Conservation (phyloP, 108 stramenopile species). For the Skeletonema tropicum region DNA sequence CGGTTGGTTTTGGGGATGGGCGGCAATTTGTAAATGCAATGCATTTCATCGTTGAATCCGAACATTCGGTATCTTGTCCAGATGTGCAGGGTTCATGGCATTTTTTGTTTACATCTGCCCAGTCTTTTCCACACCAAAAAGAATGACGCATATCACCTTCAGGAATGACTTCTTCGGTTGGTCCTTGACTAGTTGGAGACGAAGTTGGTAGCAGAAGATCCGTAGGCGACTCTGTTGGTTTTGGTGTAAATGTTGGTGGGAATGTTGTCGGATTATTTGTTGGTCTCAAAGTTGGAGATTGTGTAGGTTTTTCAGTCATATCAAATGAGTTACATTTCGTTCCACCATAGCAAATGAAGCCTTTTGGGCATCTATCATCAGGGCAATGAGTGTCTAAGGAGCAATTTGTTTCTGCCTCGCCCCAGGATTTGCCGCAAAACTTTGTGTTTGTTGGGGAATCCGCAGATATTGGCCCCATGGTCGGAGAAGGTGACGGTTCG, state of each 20-base stretch:
- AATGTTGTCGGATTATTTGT: slow-evolving; percentile 13
- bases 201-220: slow-evolving; percentile 10
- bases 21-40: slow-evolving; percentile 40
- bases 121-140: slow-evolving; percentile 45
- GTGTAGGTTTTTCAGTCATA: slow-evolving; percentile 25
- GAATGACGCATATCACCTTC: slow-evolving; percentile 44
- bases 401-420: slow-evolving; percentile 14
- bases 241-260: slow-evolving; percentile 17
- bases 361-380: slow-evolving; percentile 30
- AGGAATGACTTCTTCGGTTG: slow-evolving; percentile 21
- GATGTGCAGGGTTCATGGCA: slow-evolving; percentile 34
- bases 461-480: neutral
- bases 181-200: neutral
- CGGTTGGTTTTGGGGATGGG: slow-evolving; percentile 14
- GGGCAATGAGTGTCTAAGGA: slow-evolving; percentile 47
- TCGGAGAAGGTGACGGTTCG: slow-evolving; percentile 6
- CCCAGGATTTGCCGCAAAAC: slow-evolving; percentile 40
- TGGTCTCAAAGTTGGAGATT: neutral
- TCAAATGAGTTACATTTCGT: slow-evolving; percentile 35
- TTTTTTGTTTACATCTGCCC: slow-evolving; percentile 35
- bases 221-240: slow-evolving; percentile 27
- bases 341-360: slow-evolving; percentile 39
- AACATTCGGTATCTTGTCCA: slow-evolving; percentile 42
- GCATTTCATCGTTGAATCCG: slow-evolving; percentile 12
- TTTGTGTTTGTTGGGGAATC: slow-evolving; percentile 7